Evolutionary conservation across 2,329 filamentous ascomycete genomes (phyloP).

Genomic region (Colletotrichum liriopes): DNA sequence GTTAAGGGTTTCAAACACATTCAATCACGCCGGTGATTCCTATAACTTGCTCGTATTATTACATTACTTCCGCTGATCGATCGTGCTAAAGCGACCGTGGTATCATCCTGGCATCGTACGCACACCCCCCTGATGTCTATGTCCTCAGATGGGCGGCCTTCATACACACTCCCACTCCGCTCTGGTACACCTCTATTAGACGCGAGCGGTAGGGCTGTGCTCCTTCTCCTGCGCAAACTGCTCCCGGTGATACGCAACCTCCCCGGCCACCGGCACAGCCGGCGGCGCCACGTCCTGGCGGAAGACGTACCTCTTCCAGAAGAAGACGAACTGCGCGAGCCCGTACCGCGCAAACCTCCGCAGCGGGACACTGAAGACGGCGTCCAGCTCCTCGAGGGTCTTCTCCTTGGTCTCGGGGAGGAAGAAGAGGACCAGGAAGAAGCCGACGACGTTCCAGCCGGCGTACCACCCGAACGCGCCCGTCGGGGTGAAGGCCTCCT

Average conservation of each 20-base stretch:
- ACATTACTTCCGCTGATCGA: not conserved
- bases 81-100: not conserved
- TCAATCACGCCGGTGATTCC: not conserved
- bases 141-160: not conserved
- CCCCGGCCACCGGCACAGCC: slow-evolving; percentile 17
- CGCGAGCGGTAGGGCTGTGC: slow-evolving; percentile 3
- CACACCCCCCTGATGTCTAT: not conserved
- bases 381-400: slow-evolving; percentile 61
- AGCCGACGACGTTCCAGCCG: slow-evolving; percentile 64
- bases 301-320: slow-evolving; percentile 46
- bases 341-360: slow-evolving; percentile 42
- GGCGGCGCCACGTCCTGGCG: slow-evolving; percentile 42
- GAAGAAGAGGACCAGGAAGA: slow-evolving; percentile 59
- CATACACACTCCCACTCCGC: too few species aligned
- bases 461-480: slow-evolving; percentile 67
- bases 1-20: too few species aligned
- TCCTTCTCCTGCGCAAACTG: not conserved
- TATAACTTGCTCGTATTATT: not conserved
- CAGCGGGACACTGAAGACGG: slow-evolving; percentile 35
- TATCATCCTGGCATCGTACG: not conserved
- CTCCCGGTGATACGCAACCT: slow-evolving; percentile 8
- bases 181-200: not conserved
- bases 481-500: slow-evolving; percentile 60
- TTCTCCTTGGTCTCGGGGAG: slow-evolving; percentile 62
- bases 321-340: slow-evolving; percentile 46